phyloP scores from a whole-genome alignment of 257 asterid genomes.

The Solanum ossicruentum region DNA sequence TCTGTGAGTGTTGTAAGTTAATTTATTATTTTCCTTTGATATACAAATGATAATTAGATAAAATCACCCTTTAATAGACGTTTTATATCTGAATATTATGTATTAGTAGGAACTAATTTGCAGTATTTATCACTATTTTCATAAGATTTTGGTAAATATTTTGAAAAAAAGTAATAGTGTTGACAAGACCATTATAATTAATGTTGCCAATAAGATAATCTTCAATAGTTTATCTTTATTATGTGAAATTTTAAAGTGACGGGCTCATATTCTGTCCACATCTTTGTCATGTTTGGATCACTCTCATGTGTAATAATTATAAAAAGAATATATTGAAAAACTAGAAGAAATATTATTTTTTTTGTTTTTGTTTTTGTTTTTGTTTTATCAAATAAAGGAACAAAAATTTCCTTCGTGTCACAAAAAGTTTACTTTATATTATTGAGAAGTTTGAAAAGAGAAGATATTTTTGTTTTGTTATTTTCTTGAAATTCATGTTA shows the following conservation, averaged over 20 bases:
- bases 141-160: no score
- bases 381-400: not conserved
- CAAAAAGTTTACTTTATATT: not conserved
- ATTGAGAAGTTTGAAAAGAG: not conserved
- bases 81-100: no score
- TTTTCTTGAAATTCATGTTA: not conserved
- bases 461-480: not conserved
- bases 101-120: no score
- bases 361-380: not conserved
- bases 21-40: no score
- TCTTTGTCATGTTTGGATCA: not conserved
- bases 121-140: no score
- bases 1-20: no score
- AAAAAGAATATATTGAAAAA: not conserved
- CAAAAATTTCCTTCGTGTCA: not conserved
- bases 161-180: no score
- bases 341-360: not conserved
- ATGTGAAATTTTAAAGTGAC: not conserved
- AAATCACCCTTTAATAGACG: fast-evolving
- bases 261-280: not conserved
- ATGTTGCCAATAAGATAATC: not conserved
- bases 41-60: no score
- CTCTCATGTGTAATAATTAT: not conserved
- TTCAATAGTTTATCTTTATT: not conserved
- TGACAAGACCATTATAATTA: not conserved